A percentile compares a stretch with the other conserved stretches of the same genome.
phyloP scores from a whole-genome alignment of 148 eudicot genomes.

The Cornus suecica region DNA sequence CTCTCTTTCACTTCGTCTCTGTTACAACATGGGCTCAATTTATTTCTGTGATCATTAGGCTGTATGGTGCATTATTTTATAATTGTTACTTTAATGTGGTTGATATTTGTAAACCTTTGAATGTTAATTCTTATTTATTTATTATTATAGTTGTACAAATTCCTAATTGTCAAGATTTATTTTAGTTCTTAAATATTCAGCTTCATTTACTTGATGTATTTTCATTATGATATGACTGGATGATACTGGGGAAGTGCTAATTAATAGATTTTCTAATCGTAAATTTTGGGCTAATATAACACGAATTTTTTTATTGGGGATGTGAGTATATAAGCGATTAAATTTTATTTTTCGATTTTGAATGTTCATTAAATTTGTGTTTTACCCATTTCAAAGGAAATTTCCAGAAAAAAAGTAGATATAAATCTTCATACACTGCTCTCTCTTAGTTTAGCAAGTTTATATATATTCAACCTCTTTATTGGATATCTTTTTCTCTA shows the following conservation, averaged over 20 bases:
- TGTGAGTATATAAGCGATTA: neutral
- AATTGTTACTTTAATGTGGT: neutral
- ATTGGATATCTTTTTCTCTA: too few species aligned
- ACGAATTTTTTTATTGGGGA: neutral
- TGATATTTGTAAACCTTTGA: neutral
- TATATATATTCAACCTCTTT: too few species aligned
- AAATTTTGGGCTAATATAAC: neutral
- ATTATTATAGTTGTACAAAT: too few species aligned
- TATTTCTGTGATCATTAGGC: neutral
- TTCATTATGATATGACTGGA: neutral
- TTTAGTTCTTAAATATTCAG: neutral
- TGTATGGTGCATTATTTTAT: neutral
- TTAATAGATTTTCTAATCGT: neutral
- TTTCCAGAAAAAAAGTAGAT: neutral
- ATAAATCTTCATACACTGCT: too few species aligned
- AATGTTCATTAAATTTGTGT: neutral
- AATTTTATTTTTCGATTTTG: neutral
- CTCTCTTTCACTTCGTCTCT: conserved; percentile 6
- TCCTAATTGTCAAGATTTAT: too few species aligned
- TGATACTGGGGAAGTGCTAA: neutral
- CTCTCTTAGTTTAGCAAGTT: too few species aligned
- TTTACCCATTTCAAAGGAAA: neutral
- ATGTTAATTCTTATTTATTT: neutral
- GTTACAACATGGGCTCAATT: neutral
- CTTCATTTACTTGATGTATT: too few species aligned